Conservation (phyloP, 1,284 basidiomycete genomes). For the Apiotrichum porosum region DNA sequence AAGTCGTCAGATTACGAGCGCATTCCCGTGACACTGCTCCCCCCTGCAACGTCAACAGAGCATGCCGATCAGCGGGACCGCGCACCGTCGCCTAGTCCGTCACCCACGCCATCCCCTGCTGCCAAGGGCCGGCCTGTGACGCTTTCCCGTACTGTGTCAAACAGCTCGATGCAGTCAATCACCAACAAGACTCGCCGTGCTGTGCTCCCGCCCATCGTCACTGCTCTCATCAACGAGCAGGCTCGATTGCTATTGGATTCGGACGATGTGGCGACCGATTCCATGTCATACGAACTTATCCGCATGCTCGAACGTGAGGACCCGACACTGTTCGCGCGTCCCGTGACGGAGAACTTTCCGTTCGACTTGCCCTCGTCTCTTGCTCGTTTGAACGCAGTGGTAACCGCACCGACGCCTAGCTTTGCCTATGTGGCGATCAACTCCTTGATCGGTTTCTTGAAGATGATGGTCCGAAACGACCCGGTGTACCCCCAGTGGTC, state of each 20-base stretch:
- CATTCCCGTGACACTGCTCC: conserved; percentile 33
- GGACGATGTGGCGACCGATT: conserved; percentile 55
- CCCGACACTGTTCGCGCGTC: conserved; percentile 56
- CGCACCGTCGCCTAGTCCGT: not conserved
- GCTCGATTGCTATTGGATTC: conserved; percentile 53
- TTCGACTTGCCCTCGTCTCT: conserved; percentile 54
- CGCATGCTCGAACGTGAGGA: conserved; percentile 72
- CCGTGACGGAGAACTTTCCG: conserved; percentile 59
- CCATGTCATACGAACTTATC: conserved; percentile 57
- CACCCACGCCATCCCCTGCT: not conserved
- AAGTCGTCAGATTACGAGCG: conserved; percentile 27
- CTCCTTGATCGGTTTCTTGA: conserved; percentile 65
- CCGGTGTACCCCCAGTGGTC: conserved; percentile 55
- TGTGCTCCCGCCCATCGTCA: conserved; percentile 30
- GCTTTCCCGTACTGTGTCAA: conserved; percentile 2
- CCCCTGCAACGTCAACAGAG: conserved; percentile 11
- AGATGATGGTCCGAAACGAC: conserved; percentile 54
- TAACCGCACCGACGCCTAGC: conserved; percentile 57
- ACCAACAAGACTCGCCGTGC: conserved; percentile 9
- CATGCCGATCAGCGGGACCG: conserved; percentile 6
- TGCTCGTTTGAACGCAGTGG: conserved; percentile 55
- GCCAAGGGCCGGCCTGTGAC: not conserved
- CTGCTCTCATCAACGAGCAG: conserved; percentile 27
- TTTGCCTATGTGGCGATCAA: conserved; percentile 66
- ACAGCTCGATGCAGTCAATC: not conserved